Conservation (phyloP, 805 yeast species). For the Saccharomycopsis sp. region DNA sequence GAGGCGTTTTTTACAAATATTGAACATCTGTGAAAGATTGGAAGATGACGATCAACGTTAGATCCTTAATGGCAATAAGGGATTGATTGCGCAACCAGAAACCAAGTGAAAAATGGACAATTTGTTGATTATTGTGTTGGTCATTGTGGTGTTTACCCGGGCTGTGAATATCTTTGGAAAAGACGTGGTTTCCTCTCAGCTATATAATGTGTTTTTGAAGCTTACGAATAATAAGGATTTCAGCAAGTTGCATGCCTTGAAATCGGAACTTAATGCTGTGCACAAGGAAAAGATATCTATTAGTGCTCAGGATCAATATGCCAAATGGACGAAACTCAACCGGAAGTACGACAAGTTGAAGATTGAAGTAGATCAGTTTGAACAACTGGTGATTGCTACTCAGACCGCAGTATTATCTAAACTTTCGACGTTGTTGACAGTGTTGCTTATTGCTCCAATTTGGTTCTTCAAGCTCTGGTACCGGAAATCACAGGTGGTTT, state of each 20-base stretch:
- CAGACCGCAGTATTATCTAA: conserved; percentile 18
- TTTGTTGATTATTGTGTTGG: neutral
- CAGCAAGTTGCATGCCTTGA: conserved; percentile 3
- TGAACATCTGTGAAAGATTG: too few relatives aligned
- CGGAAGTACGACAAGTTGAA: conserved; percentile 57
- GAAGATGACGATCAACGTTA: too few relatives aligned
- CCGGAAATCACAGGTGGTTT: conserved; percentile 49
- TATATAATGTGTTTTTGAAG: conserved; percentile 6
- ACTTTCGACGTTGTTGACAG: conserved; percentile 31
- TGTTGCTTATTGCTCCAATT: conserved; percentile 32
- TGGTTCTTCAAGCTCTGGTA: conserved; percentile 45
- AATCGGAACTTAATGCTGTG: conserved; percentile 6
- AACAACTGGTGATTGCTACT: conserved; percentile 30
- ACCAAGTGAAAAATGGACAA: conserved; percentile 1
- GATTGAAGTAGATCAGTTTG: conserved; percentile 42
- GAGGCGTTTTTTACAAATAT: too few relatives aligned
- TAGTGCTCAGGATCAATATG: conserved; percentile 90
- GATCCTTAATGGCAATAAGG: too few relatives aligned
- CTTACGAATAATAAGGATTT: conserved; percentile 5
- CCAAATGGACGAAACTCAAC: conserved; percentile 90
- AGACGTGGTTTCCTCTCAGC: conserved; percentile 5
- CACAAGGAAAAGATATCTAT: conserved; percentile 51
- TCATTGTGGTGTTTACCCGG: conserved; percentile 4
- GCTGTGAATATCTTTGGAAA: conserved; percentile 13
- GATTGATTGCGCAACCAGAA: too few relatives aligned